Conservation (phyloP, 495 filamentous ascomycete species). For the Lophiotrema nucula region DNA sequence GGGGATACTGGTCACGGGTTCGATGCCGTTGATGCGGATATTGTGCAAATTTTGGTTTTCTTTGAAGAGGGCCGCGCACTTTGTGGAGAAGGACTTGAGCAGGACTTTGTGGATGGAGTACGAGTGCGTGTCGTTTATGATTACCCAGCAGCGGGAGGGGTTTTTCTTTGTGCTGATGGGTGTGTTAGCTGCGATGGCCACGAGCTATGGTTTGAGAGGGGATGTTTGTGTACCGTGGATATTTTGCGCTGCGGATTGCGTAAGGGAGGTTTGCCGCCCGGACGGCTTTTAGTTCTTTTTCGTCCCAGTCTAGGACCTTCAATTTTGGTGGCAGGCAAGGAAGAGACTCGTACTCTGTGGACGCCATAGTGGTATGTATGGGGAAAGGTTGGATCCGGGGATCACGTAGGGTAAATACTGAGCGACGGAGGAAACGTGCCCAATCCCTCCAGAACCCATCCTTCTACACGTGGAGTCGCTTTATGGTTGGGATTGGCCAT, state of each 20-base stretch:
- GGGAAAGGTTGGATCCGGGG: no score
- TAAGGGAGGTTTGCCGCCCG: not conserved
- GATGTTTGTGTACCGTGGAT: constrained; percentile 10
- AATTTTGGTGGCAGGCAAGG: no score
- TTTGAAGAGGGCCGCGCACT: not conserved
- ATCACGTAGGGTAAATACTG: no score
- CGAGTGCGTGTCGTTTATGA: not conserved
- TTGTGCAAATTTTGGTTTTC: not conserved
- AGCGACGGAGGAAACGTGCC: no score
- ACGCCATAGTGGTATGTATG: no score
- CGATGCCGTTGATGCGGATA: not conserved
- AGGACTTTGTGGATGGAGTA: constrained; percentile 11
- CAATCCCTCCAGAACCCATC: no score
- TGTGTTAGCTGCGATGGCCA: not conserved
- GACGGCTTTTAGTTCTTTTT: constrained; percentile 2
- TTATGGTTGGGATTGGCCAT: no score
- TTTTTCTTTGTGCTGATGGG: constrained; percentile 2
- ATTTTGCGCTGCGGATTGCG: constrained; percentile 10
- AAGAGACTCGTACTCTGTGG: no score
- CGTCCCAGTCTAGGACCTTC: constrained; percentile 14
- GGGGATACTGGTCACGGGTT: not conserved
- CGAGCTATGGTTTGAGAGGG: not conserved
- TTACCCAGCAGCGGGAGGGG: not conserved
- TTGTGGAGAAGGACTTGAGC: constrained; percentile 7
- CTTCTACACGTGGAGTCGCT: no score